Base-by-base conservation (phyloP, 441 rosid genomes). In the Dalechampia spathulata region DNA sequence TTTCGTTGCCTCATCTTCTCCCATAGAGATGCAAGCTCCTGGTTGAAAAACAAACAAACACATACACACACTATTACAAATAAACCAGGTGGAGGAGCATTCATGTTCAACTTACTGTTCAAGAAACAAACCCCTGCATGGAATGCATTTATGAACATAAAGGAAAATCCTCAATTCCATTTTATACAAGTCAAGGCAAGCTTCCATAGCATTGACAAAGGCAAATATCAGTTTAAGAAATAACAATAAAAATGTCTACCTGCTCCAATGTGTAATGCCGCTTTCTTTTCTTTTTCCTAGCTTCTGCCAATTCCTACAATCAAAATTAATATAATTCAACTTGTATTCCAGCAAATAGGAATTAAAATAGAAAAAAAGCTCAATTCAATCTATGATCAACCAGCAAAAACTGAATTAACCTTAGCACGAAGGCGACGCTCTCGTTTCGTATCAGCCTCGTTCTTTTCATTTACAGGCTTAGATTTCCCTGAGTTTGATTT, bases 11-110 rank as follows among this genome's bases (percentile, higher is more conserved):
- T 82, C 90, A 87, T 87, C 82, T 85, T 87, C 70, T 90, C 99
- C 95, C 96, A 94, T 0, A 90, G 71, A 64, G 74, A 56, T 8
- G 82, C 89, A 74, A 90, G 97, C 82, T 93, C 99, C 99, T 93
- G 65, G 34, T 30, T 28, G 42, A 52, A 47, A 55, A 45, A 34
- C 17, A 46, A 55, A 60, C 2, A 36, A 32, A 55, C 40, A 43
- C 38, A 57, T 36, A 28, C 15, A 27, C 54, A 3, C 8, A 17
- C 22, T 22, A 43, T 6, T 25, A 43, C n/a, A 40, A 48, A 49
- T 38, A 48, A 41, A 38, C 56, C 21, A 23, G 19, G 27, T 19
- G 3, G 7, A 41, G 14, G 38, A 34, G 38, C 38, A 5, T 34
- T 5, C 10, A 1, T 5, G 6, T 34, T 34, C 2, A 34, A 34